These are phyloP conservation scores for Pichia sp. DNA, from an alignment of 1,139 yeast genomes.

Conservation along the genomic window DNA sequence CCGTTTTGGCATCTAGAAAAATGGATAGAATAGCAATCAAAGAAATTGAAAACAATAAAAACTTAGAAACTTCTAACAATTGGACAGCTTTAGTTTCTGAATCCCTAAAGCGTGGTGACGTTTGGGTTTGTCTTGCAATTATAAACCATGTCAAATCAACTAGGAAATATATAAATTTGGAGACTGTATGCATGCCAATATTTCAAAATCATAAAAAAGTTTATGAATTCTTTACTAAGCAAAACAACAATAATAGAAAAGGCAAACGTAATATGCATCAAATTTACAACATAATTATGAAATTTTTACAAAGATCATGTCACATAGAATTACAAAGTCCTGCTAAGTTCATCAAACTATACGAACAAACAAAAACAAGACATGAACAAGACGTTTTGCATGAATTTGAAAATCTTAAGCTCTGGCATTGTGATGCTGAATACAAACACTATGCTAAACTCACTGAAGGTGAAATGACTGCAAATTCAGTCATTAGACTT, in stretches of 20 bases:
- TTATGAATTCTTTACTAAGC: conserved; percentile 6
- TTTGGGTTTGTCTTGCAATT: conserved; percentile 7
- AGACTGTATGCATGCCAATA: not conserved
- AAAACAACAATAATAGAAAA: not conserved
- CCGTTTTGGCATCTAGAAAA: not conserved
- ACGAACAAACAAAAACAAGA: too few relatives aligned
- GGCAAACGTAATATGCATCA: not conserved
- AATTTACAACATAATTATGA: not conserved
- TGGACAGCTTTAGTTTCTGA: conserved; percentile 3
- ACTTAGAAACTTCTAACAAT: not conserved
- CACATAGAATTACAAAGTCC: too few relatives aligned
- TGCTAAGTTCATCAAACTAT: too few relatives aligned
- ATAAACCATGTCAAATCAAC: conserved; percentile 1
- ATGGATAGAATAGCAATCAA: not conserved
- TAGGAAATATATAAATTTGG: too few relatives aligned
- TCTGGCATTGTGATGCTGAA: not conserved
- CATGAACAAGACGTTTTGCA: too few relatives aligned
- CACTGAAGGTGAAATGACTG: too few relatives aligned
- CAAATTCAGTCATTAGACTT: not conserved
- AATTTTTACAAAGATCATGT: not conserved
- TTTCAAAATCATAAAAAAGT: not conserved
- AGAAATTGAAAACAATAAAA: not conserved
- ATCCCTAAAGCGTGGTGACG: not conserved
- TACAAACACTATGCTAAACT: too few relatives aligned
- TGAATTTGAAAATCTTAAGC: not conserved